Evolutionary conservation across 1,284 basidiomycete species (phyloP).

Genomic region (Rhodotorula mucilaginosa): DNA sequence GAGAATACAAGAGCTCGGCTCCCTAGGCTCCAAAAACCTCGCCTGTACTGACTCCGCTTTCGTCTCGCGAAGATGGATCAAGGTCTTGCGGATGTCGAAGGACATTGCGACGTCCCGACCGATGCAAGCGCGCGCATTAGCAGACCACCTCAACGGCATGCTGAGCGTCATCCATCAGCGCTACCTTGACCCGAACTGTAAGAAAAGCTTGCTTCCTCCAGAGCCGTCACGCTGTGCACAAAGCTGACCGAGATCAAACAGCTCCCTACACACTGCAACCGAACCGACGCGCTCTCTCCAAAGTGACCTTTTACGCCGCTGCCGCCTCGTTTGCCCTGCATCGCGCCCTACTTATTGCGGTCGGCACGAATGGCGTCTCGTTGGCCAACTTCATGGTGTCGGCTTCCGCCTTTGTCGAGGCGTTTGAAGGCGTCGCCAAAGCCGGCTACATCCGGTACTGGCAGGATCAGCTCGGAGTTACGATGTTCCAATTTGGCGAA

Average conservation of each 20-base stretch:
- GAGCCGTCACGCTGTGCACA: not conserved
- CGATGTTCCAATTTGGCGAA: slow-evolving; percentile 18
- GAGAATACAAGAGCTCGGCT: too few species aligned
- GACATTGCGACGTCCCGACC: slow-evolving; percentile 17
- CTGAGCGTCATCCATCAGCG: slow-evolving; percentile 17
- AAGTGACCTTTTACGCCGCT: slow-evolving; percentile 2
- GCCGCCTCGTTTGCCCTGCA: slow-evolving; percentile 10
- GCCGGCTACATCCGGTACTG: slow-evolving; percentile 9
- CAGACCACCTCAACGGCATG: slow-evolving; percentile 18
- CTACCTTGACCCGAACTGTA: slow-evolving; percentile 11
- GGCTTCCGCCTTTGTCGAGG: slow-evolving; percentile 1
- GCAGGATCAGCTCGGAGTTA: slow-evolving; percentile 7
- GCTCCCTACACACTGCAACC: slow-evolving; percentile 6
- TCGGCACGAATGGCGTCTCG: slow-evolving; percentile 15
- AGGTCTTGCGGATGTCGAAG: slow-evolving; percentile 19
- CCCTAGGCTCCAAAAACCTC: too few species aligned
- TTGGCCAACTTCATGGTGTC: slow-evolving; percentile 17
- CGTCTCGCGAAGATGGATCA: slow-evolving; percentile 14
- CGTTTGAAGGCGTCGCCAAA: slow-evolving; percentile 17
- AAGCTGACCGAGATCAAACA: not conserved
- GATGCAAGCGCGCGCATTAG: slow-evolving; percentile 16
- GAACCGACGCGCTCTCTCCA: not conserved
- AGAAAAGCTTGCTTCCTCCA: not conserved
- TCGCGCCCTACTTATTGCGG: slow-evolving; percentile 15
- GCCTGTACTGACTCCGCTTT: not conserved